Conservation (phyloP, 768 basidiomycete genomes). For the Kwoniella sp. region DNA sequence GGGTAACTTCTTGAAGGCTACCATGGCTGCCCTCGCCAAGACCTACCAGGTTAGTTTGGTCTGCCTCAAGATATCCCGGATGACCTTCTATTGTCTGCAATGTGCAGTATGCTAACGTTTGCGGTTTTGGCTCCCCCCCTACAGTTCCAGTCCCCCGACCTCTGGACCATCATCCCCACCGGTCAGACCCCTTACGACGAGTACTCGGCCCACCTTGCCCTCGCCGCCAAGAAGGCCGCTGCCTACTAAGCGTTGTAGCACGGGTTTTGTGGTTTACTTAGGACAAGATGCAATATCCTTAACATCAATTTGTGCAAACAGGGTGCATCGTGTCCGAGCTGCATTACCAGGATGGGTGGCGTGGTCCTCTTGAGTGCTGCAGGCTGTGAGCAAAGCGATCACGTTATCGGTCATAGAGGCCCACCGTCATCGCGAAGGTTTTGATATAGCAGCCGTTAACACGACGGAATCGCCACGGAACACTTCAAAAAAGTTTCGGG, state of each 20-base stretch:
- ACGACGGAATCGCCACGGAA: too few relatives aligned
- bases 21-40: conserved; percentile 91
- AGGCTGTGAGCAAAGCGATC: too few relatives aligned
- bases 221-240: conserved; percentile 69
- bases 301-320: neutral
- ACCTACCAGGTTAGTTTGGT: conserved; percentile 68
- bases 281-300: conserved; percentile 14
- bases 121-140: neutral
- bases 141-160: conserved; percentile 93
- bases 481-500: too few relatives aligned
- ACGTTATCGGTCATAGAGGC: too few relatives aligned
- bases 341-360: too few relatives aligned
- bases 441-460: too few relatives aligned
- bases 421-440: too few relatives aligned
- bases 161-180: conserved; percentile 89
- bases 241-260: conserved; percentile 37
- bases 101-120: neutral
- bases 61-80: too few relatives aligned
- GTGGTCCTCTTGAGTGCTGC: too few relatives aligned
- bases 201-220: conserved; percentile 87
- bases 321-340: neutral
- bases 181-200: conserved; percentile 70
- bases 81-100: too few relatives aligned
- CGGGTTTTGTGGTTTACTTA: conserved; percentile 5
- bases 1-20: conserved; percentile 81